phyloP scores from a whole-genome alignment of 768 basidiomycete species.

The Boletus sensibilis region DNA sequence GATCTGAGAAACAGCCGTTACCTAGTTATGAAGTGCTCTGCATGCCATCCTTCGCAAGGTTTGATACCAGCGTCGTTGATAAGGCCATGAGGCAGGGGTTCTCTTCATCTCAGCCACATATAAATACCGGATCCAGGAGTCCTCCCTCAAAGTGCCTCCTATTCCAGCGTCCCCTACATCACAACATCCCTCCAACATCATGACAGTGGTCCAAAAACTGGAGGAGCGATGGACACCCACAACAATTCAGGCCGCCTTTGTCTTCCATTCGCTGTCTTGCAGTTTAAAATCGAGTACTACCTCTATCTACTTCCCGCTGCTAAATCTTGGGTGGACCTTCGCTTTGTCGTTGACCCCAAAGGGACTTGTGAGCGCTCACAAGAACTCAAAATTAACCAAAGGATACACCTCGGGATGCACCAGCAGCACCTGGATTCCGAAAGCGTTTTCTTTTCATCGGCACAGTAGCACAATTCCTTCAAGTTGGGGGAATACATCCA shows the following conservation, averaged over 20 bases:
- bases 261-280: not conserved
- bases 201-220: not conserved
- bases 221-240: conserved; percentile 19
- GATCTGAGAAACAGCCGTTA: too few relatives aligned
- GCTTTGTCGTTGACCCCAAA: conserved; percentile 5
- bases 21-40: too few relatives aligned
- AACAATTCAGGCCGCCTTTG: conserved; percentile 7
- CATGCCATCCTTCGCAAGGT: too few relatives aligned
- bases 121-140: not conserved
- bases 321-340: conserved; percentile 17
- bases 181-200: not conserved
- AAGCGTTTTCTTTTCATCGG: conserved; percentile 10
- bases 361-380: too few relatives aligned
- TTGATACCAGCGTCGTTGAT: not conserved
- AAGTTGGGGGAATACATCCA: conserved; percentile 15
- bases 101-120: not conserved
- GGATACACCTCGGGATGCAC: too few relatives aligned
- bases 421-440: conserved; percentile 4
- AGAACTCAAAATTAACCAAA: too few relatives aligned
- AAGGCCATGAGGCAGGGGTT: too few relatives aligned
- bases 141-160: not conserved
- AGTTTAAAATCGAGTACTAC: not conserved
- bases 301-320: conserved; percentile 12
- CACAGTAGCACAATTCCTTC: not conserved
- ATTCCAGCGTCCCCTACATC: not conserved